Evolutionary conservation across 495 filamentous ascomycete species (phyloP).

Genomic region (Xylaria cubensis): DNA sequence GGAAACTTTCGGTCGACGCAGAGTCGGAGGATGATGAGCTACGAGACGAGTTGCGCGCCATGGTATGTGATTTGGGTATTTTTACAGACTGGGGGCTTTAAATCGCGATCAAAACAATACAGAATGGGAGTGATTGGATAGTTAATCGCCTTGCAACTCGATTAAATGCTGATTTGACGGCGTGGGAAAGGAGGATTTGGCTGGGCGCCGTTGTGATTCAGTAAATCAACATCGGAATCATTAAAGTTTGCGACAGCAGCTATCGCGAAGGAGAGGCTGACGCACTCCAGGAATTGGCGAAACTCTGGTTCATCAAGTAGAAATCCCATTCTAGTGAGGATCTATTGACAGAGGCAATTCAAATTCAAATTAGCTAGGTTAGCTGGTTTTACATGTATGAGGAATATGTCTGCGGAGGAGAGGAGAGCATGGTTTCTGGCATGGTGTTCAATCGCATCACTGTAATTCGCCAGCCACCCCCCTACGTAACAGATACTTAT

Average conservation of each 20-base stretch:
- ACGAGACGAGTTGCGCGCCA: conserved; percentile 15
- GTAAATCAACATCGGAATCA: not conserved
- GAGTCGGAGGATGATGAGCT: conserved; percentile 29
- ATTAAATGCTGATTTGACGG: not conserved
- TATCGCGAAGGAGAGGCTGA: not conserved
- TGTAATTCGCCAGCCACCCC: not conserved
- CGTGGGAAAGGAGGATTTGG: not conserved
- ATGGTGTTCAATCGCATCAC: not conserved
- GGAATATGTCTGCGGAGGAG: not conserved
- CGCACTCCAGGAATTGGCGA: not conserved
- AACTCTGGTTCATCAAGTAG: too few species aligned
- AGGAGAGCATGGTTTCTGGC: too few species aligned
- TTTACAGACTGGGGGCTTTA: not conserved
- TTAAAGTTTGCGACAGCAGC: not conserved
- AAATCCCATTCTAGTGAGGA: not conserved
- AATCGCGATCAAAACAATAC: not conserved
- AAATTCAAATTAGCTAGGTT: not conserved
- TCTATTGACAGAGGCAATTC: not conserved
- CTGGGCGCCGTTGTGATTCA: not conserved
- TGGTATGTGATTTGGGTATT: not conserved
- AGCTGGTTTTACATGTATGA: not conserved
- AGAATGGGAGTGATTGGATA: not conserved
- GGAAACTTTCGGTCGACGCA: conserved; percentile 31
- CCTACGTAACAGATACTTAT: too few species aligned
- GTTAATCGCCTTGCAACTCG: not conserved